phyloP scores from a whole-genome alignment of 176 grass and related monocot genomes.

The Avena atlantica region DNA sequence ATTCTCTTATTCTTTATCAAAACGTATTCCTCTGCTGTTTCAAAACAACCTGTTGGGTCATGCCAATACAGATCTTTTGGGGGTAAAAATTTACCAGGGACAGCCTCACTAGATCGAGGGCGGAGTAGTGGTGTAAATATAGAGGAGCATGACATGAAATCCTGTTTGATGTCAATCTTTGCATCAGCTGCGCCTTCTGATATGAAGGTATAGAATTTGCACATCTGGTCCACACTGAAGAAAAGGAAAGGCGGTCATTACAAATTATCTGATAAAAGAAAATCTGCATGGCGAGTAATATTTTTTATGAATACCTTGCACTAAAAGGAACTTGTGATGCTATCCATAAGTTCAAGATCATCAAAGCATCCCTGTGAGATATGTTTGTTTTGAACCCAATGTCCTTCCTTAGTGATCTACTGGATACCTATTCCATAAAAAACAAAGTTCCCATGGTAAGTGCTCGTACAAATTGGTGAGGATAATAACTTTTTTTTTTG shows the following conservation, averaged over 20 bases:
- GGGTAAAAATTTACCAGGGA: slow-evolving; percentile 64
- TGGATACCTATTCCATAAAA: slow-evolving; percentile 68
- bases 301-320: slow-evolving; percentile 61
- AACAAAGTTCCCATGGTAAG: slow-evolving; percentile 19
- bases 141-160: slow-evolving; percentile 63
- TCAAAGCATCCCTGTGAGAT: slow-evolving; percentile 65
- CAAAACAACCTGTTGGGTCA: slow-evolving; percentile 87
- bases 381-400: slow-evolving; percentile 88
- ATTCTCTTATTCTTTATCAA: slow-evolving; percentile 33
- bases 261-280: slow-evolving; percentile 39
- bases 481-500: neutral
- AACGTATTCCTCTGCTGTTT: slow-evolving; percentile 57
- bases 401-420: slow-evolving; percentile 74
- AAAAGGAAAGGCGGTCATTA: slow-evolving; percentile 47
- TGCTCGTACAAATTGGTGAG: neutral
- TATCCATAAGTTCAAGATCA: slow-evolving; percentile 73
- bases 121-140: slow-evolving; percentile 73
- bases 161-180: slow-evolving; percentile 70
- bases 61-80: slow-evolving; percentile 82
- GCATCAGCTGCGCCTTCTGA: slow-evolving; percentile 61
- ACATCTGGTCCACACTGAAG: slow-evolving; percentile 85
- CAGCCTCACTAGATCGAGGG: slow-evolving; percentile 43
- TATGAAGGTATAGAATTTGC: slow-evolving; percentile 79
- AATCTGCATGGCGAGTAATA: neutral
- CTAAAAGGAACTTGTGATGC: slow-evolving; percentile 67